Conservation (phyloP, 345 rosid genomes). For the Hibiscus tridactylites region DNA sequence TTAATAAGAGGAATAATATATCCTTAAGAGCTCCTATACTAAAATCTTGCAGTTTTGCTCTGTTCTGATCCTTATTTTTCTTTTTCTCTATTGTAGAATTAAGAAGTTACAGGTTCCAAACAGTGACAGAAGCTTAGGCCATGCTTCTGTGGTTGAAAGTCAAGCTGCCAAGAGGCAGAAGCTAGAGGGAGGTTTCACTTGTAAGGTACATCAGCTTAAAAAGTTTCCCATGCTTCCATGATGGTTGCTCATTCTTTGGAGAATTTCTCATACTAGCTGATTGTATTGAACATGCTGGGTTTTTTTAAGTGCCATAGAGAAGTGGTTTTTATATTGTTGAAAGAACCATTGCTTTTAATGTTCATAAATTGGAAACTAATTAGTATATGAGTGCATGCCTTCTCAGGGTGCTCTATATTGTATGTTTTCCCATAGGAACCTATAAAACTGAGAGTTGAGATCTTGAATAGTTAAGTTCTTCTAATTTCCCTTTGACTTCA, state of each 20-base stretch:
- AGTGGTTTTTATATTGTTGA: neutral
- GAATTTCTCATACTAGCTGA: neutral
- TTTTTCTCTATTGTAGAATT: slow-evolving; percentile 23
- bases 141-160: slow-evolving; percentile 45
- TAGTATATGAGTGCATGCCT: neutral
- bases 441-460: neutral
- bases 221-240: neutral
- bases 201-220: slow-evolving; percentile 37
- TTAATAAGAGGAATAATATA: neutral
- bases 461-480: neutral
- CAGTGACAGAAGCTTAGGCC: slow-evolving; percentile 37
- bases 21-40: neutral
- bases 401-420: neutral
- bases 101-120: slow-evolving; percentile 30
- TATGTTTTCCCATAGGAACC: neutral
- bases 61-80: neutral
- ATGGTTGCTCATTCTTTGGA: neutral
- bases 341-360: neutral
- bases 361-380: neutral
- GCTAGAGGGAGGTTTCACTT: slow-evolving; percentile 71
- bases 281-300: neutral
- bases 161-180: slow-evolving; percentile 97
- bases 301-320: neutral
- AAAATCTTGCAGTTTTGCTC: neutral
- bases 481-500: neutral